Percentiles rank a stretch among this genome's conserved stretches.
phyloP scores from a whole-genome alignment of 2,329 filamentous ascomycete genomes.

The Chrysoporthe puriensis region DNA sequence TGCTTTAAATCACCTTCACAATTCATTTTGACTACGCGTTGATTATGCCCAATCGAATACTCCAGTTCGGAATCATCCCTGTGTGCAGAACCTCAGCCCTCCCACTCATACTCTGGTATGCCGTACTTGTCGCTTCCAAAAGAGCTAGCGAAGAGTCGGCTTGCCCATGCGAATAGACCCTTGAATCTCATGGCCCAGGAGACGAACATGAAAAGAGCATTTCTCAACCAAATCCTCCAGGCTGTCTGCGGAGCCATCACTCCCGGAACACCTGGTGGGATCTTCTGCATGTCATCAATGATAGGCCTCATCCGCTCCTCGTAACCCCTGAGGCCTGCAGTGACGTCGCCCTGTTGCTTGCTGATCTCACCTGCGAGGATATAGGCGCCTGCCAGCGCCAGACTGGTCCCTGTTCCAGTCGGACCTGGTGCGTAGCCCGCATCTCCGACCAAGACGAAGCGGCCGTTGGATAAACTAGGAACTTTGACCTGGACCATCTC shows the following conservation, averaged over 20 bases:
- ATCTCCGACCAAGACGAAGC: constrained; percentile 46
- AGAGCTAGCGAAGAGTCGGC: constrained; percentile 38
- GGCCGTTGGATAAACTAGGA: constrained; percentile 41
- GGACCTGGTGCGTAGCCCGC: constrained; percentile 46
- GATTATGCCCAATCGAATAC: no score
- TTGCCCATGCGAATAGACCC: constrained; percentile 35
- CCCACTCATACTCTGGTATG: constrained; percentile 44
- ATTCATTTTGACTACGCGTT: no score
- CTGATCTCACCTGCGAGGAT: constrained; percentile 49
- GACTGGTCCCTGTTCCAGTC: constrained; percentile 46
- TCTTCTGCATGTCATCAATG: constrained; percentile 39
- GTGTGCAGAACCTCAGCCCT: not conserved
- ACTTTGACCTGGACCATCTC: constrained; percentile 45
- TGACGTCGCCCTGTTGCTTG: constrained; percentile 36
- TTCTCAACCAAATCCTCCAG: constrained; percentile 50
- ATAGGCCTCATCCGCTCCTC: constrained; percentile 43
- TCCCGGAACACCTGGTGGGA: constrained; percentile 38
- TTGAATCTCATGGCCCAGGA: constrained; percentile 38
- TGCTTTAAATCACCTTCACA: no score
- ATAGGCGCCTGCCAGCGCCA: constrained; percentile 47
- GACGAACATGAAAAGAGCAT: constrained; percentile 45
- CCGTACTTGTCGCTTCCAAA: constrained; percentile 40
- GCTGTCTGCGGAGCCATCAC: constrained; percentile 49
- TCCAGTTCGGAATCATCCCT: no score
- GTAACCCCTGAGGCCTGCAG: constrained; percentile 40